A percentile compares a stretch with the other conserved stretches of the same genome.
Conservation (phyloP, 345 rosid species). For the Arabidopsis arenosa region DNA sequence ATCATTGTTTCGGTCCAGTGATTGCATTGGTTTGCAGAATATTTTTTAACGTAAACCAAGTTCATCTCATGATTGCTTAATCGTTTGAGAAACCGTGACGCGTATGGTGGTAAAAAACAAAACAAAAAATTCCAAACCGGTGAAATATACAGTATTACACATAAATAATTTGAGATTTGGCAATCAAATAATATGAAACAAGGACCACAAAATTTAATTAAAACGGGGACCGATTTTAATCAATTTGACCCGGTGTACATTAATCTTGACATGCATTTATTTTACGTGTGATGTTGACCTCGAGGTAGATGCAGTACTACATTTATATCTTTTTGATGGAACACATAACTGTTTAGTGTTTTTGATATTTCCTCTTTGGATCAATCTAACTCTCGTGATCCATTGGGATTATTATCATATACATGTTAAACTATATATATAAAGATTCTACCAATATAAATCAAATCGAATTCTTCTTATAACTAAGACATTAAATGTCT, state of each 20-base stretch:
- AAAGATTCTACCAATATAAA: not conserved
- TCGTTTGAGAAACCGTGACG: not conserved
- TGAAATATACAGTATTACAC: not conserved
- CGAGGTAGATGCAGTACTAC: constrained; percentile 32
- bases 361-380: constrained; percentile 22
- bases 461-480: not conserved
- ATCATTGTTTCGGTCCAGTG: constrained; percentile 1
- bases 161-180: constrained; percentile 4
- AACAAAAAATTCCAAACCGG: not conserved
- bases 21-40: constrained; percentile 2
- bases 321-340: constrained; percentile 41
- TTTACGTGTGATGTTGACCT: constrained; percentile 45
- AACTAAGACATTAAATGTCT: not conserved
- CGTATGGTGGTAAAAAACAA: not conserved
- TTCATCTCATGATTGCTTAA: not conserved
- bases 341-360: constrained; percentile 31
- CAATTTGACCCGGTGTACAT: constrained; percentile 43
- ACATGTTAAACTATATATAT: constrained; percentile 9
- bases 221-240: constrained; percentile 42
- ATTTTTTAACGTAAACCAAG: not conserved
- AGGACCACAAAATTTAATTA: constrained; percentile 43
- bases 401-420: constrained; percentile 18
- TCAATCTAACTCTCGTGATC: constrained; percentile 23
- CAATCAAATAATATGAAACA: constrained; percentile 18
- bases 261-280: constrained; percentile 42